Evolutionary conservation across 2,329 filamentous ascomycete genomes (phyloP).

Genomic region (Penicillium sp.): DNA sequence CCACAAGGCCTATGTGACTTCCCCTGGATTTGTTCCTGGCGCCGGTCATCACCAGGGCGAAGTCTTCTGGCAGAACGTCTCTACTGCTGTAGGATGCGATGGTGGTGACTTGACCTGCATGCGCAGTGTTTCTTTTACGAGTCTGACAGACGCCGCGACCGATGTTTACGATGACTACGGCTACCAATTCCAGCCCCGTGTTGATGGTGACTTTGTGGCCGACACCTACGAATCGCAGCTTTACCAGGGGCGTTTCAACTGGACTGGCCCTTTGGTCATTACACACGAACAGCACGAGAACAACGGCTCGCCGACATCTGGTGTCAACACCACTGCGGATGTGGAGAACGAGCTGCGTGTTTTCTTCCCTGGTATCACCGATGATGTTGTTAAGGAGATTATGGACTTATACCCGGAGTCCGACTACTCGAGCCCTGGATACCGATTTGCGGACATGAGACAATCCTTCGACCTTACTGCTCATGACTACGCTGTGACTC

Average conservation of each 20-base stretch:
- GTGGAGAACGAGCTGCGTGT: slow-evolving; percentile 30
- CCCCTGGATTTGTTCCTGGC: slow-evolving; percentile 40
- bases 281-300: slow-evolving; percentile 42
- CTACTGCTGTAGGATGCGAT: slow-evolving; percentile 34
- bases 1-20: slow-evolving; percentile 34
- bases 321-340: slow-evolving; percentile 36
- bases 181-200: slow-evolving; percentile 43
- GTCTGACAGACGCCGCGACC: slow-evolving; percentile 33
- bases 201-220: slow-evolving; percentile 41
- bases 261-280: slow-evolving; percentile 40
- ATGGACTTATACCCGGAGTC: slow-evolving; percentile 34
- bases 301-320: slow-evolving; percentile 33
- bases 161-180: slow-evolving; percentile 29
- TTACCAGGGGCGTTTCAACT: slow-evolving; percentile 43
- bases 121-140: slow-evolving; percentile 34
- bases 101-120: slow-evolving; percentile 27
- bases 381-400: slow-evolving; percentile 35
- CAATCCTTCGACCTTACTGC: slow-evolving; percentile 30
- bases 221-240: slow-evolving; percentile 43
- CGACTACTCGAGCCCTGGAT: slow-evolving; percentile 39
- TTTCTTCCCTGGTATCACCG: slow-evolving; percentile 39
- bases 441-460: slow-evolving; percentile 43
- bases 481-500: slow-evolving; percentile 37
- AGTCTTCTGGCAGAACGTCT: slow-evolving; percentile 39
- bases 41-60: slow-evolving; percentile 42